These are phyloP conservation scores for Triadica sebifera DNA, from an alignment of 345 rosid species.

Conservation along the genomic window DNA sequence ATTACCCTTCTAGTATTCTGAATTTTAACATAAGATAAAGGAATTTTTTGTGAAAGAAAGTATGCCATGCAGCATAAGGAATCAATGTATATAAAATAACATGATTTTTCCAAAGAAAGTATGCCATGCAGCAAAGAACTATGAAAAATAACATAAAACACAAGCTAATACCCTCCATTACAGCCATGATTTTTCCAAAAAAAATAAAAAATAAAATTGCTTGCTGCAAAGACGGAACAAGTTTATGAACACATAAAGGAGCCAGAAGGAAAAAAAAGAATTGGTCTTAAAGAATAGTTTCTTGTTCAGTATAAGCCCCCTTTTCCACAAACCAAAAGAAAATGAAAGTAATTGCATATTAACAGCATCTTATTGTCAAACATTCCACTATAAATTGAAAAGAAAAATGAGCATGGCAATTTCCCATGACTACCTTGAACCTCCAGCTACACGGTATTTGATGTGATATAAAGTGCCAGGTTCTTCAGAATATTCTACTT, in stretches of 20 bases:
- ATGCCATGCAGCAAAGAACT: neutral
- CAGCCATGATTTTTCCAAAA: neutral
- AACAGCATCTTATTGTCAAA: neutral
- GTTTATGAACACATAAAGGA: neutral
- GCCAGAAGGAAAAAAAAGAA: neutral
- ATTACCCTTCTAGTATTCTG: neutral
- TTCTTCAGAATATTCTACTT: slow-evolving; percentile 98
- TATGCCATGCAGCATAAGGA: neutral
- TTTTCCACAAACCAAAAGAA: neutral
- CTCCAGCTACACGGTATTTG: slow-evolving; percentile 95
- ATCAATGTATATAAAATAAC: neutral
- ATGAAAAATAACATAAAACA: neutral
- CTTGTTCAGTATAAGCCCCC: neutral
- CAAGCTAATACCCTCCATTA: neutral
- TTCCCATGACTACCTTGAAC: slow-evolving; percentile 53
- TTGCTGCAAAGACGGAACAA: neutral
- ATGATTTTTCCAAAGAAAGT: neutral
- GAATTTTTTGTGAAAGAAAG: neutral
- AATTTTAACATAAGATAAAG: neutral
- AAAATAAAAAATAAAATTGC: neutral
- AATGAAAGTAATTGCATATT: neutral
- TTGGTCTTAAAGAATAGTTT: neutral
- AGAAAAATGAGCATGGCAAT: neutral
- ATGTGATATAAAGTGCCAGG: slow-evolving; percentile 78
- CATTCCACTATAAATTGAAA: neutral